These are phyloP conservation scores for Petunia secreta DNA, from an alignment of 257 asterid genomes.

Conservation along the genomic window DNA sequence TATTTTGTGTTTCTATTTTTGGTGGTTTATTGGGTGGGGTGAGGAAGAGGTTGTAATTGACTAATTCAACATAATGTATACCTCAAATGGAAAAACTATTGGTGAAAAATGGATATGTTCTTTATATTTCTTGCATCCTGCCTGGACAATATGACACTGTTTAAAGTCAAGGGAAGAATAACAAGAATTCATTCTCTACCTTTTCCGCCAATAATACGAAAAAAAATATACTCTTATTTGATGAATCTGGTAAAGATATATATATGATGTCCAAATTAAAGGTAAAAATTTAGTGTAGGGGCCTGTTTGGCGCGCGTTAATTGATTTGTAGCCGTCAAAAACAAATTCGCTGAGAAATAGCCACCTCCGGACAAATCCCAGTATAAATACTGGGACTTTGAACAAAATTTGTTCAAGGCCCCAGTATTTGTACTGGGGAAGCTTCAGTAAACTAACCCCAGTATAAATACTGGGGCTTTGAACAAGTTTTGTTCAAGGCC, in stretches of 20 bases:
- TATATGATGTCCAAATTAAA: no score
- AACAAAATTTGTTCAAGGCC: no score
- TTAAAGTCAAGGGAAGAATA: not conserved
- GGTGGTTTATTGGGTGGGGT: not conserved
- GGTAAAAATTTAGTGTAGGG: no score
- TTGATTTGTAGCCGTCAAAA: no score
- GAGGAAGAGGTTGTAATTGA: not conserved
- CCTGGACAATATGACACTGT: not conserved
- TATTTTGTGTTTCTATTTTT: not conserved
- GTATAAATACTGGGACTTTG: no score
- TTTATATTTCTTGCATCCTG: not conserved
- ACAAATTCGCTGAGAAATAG: no score
- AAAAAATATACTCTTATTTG: not conserved
- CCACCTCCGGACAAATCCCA: no score
- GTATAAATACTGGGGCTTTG: no score
- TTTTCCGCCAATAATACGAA: not conserved
- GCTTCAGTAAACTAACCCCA: no score
- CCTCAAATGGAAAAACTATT: not conserved
- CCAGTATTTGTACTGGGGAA: no score
- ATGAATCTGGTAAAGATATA: not conserved
- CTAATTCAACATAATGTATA: not conserved
- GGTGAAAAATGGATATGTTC: not conserved
- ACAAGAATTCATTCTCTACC: not conserved
- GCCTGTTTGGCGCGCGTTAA: no score
- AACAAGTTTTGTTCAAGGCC: no score